Evolutionary conservation across 345 rosid genomes (phyloP).

Genomic region (Syzygium jambos): DNA sequence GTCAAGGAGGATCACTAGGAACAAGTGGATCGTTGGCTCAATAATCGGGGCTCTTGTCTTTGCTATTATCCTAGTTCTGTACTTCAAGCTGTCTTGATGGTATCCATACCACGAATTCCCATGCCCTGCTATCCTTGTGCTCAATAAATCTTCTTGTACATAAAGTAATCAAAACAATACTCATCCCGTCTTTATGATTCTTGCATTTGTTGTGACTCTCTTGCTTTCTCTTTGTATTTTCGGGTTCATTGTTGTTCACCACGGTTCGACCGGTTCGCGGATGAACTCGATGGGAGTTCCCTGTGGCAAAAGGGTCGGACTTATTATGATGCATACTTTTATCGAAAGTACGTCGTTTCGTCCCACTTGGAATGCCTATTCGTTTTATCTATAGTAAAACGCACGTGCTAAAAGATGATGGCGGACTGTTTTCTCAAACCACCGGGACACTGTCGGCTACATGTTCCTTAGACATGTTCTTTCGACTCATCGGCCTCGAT

Average conservation of each 20-base stretch:
- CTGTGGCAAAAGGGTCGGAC: background rate
- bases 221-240: background rate
- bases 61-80: conserved; percentile 53
- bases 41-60: conserved; percentile 57
- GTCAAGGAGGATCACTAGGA: conserved; percentile 70
- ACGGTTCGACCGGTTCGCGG: background rate
- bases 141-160: conserved; percentile 9
- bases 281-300: background rate
- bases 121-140: background rate
- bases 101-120: background rate
- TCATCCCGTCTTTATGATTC: background rate
- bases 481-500: background rate
- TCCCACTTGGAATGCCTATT: background rate
- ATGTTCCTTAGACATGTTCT: background rate
- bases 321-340: background rate
- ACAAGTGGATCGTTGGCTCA: conserved; percentile 63
- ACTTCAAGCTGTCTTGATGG: conserved; percentile 34
- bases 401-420: background rate
- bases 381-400: background rate
- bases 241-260: too few relatives aligned
- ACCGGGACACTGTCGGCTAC: background rate
- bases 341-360: background rate
- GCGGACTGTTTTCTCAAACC: background rate
- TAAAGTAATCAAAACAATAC: background rate
- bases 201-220: background rate